Base-by-base conservation (phyloP, 352 stramenopile genomes). In the Phytopythium oedochilum region DNA sequence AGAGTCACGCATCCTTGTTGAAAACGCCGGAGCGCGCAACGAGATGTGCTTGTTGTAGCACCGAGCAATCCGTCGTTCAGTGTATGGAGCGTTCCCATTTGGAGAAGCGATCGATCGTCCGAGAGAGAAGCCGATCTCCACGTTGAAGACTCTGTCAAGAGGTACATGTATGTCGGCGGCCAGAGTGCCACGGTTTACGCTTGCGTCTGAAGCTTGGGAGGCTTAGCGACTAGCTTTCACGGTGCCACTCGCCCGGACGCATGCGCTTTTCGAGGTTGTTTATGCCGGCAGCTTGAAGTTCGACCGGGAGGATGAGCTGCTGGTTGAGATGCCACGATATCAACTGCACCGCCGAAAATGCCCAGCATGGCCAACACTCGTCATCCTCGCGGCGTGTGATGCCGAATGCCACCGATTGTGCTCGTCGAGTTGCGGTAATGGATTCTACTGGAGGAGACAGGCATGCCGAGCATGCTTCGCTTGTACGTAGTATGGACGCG, bases 111-210 rank as follows among this genome's bases (percentile, higher is more conserved):
- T 29, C 25, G 23, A 49, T 22, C 22, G 18, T 34, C 15, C 20
- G 7, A 6, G 25, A 32, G 5, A 32, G 5, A 9, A 10, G 29
- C 29, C 10, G 6, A 22, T 9, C 22, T 34, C 18, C 7, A 45
- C 10, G 39, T 45, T 25, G 39, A 45, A 45, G 39, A 11, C n/a
- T n/a, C n/a, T n/a, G n/a, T n/a, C n/a, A n/a, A n/a, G 42, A 5
- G 3, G 42, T 18, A 18, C 10, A 8, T 20, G 42, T 15, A 48
- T 26, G 22, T 11, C 15, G 22, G 23, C 11, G 10, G 14, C 10
- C 11, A 12, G 22, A 49, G 44, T 51, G 15, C 26, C 44, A 51
- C 44, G 12, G 44, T 51, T 51, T 51, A 51, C 14, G 44, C 44
- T 36, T 23, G 44, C 38, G 4, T 51, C 44, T 51, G 44, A 51